These are phyloP conservation scores for Knufia petricola DNA, from an alignment of 2,329 filamentous ascomycete genomes.

Conservation along the genomic window DNA sequence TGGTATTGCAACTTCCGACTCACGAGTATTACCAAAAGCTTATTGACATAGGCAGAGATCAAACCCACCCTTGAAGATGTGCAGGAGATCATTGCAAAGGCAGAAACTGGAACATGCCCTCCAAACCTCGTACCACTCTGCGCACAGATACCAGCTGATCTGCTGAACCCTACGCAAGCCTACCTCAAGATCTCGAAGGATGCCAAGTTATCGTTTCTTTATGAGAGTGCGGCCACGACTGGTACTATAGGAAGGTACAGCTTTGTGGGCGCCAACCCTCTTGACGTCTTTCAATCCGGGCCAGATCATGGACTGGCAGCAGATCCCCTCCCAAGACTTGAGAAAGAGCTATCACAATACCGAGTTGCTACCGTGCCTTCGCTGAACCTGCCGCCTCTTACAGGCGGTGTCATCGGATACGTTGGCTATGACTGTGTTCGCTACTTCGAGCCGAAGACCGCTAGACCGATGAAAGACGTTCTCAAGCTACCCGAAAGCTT, in stretches of 20 bases:
- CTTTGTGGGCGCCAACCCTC: slow-evolving; percentile 74
- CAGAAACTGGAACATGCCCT: slow-evolving; percentile 43
- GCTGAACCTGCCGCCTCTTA: slow-evolving; percentile 72
- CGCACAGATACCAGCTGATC: slow-evolving; percentile 78
- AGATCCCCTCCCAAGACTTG: slow-evolving; percentile 75
- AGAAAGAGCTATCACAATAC: slow-evolving; percentile 68
- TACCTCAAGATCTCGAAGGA: slow-evolving; percentile 59
- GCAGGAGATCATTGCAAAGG: slow-evolving; percentile 45
- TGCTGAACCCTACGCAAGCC: slow-evolving; percentile 87
- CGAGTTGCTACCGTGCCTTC: slow-evolving; percentile 76
- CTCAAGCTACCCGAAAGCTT: slow-evolving; percentile 83
- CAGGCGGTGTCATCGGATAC: slow-evolving; percentile 89
- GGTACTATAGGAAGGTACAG: slow-evolving; percentile 92
- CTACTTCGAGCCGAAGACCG: slow-evolving; percentile 98
- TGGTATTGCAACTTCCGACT: not conserved
- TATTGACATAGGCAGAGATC: slow-evolving; percentile 35
- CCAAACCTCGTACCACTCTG: slow-evolving; percentile 76
- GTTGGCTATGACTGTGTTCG: slow-evolving; percentile 95
- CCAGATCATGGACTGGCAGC: slow-evolving; percentile 73
- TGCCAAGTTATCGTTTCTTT: slow-evolving; percentile 80
- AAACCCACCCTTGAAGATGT: slow-evolving; percentile 55
- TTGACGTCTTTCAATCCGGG: slow-evolving; percentile 77
- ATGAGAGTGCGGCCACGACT: slow-evolving; percentile 84
- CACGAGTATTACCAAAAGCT: slow-evolving; percentile 9
- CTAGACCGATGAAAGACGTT: slow-evolving; percentile 75